phyloP scores from a whole-genome alignment of 225 moss, liverwort and hornwort genomes.

The Ulota crispa region DNA sequence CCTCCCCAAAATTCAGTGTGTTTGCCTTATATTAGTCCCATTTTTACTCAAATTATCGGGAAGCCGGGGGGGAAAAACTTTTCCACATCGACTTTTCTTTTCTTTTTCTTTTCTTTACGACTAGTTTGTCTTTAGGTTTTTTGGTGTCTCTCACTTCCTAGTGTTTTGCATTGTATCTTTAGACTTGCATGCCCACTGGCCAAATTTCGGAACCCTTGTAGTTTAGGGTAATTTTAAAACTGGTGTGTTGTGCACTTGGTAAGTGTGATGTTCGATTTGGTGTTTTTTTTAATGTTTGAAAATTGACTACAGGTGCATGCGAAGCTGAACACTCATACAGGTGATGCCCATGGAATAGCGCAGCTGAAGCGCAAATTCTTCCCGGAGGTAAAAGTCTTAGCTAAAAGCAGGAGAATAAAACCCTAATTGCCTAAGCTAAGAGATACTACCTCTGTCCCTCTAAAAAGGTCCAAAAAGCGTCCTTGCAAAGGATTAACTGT shows the following conservation, averaged over 20 bases:
- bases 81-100: no score
- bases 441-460: no score
- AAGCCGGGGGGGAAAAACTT: no score
- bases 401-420: not conserved
- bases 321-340: constrained; percentile 87
- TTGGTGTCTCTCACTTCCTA: not conserved
- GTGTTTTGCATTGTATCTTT: not conserved
- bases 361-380: constrained; percentile 88
- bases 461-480: no score
- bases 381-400: constrained; percentile 48
- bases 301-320: constrained; percentile 68
- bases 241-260: no score
- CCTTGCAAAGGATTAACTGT: no score
- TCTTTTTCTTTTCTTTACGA: no score
- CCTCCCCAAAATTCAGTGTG: no score
- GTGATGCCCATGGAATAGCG: constrained; percentile 62
- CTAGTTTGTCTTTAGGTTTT: not conserved
- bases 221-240: no score
- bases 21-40: not conserved
- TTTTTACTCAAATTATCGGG: not conserved
- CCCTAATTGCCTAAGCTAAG: not conserved
- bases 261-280: no score
- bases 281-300: not conserved
- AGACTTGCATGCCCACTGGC: not conserved
- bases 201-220: not conserved